Evolutionary conservation across 345 rosid species (phyloP), one percentile per base, ranked within the genome.

Genomic region (Gossypium raimondii): DNA sequence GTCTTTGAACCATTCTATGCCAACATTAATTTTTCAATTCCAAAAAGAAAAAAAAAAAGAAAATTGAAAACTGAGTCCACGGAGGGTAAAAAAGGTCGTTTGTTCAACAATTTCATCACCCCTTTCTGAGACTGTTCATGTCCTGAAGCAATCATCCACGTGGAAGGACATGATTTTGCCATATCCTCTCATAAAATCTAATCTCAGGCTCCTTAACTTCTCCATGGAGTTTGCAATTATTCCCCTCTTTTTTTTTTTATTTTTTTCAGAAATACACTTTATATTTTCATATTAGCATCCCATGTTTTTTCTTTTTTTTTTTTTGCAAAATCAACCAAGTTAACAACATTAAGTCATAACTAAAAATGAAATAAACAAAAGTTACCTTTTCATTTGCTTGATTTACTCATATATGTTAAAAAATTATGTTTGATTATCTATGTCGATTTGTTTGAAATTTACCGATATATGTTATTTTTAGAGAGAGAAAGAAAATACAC

Each of bases 101-200:
- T 53, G 22, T 53, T 7, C 64, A 7, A 20, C 41, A 41, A 59
- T 72, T 38, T 72, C 75, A 72, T 56, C 55, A 41, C 4, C 51
- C 65, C 1, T 12, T 43, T 17, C 9, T 11, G 17, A 2, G 17
- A 18, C 57, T 29, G 50, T 38, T 72, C 55, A 57, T 4, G 14
- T 70, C 20, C 18, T 45, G 4, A 20, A 47, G 24, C 1, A 1
- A 27, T 65, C n/a, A 4, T 68, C 68, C 74, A 78, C 77, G 81
- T 70, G 84, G 75, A 78, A 25, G 74, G 73, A 25, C 11, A 0
- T 0, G 58, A 77, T 56, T 61, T 20, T 44, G 78, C 58, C 74
- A 12, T 16, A 56, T 66, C 29, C 6, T 63, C 55, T 50, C 2
- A 7, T 0, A n/a, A 2, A 34, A 64, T 13, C 18, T 20, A 18